phyloP scores from a whole-genome alignment of 257 asterid genomes.

The Nicotiana sylvestris region DNA sequence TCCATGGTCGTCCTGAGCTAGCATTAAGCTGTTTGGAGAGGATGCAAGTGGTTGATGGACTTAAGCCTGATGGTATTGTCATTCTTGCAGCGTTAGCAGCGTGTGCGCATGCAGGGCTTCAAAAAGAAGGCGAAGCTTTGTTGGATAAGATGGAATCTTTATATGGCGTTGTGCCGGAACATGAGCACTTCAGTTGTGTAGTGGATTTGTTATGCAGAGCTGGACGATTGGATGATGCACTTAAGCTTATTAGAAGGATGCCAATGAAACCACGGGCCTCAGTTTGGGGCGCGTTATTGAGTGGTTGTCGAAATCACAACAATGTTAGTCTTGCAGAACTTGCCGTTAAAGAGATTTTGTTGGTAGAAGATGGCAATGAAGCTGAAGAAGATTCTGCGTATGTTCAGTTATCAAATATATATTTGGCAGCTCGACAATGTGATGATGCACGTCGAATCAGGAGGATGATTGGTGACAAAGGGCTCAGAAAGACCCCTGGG shows the following conservation, averaged over 20 bases:
- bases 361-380: constrained; percentile 26
- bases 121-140: constrained; percentile 29
- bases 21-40: constrained; percentile 29
- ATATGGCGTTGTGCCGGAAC: constrained; percentile 32
- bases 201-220: constrained; percentile 37
- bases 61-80: constrained; percentile 30
- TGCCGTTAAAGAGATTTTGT: constrained; percentile 32
- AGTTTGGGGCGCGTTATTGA: constrained; percentile 42
- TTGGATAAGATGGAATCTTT: constrained; percentile 30
- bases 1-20: constrained; percentile 30
- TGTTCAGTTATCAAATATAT: constrained; percentile 38
- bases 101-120: constrained; percentile 34
- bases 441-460: constrained; percentile 34
- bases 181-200: constrained; percentile 39
- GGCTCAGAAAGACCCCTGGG: constrained; percentile 35
- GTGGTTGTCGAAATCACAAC: constrained; percentile 32
- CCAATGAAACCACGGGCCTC: constrained; percentile 40
- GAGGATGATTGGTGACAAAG: constrained; percentile 36
- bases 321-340: constrained; percentile 35
- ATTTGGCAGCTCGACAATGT: constrained; percentile 29
- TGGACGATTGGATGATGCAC: constrained; percentile 29
- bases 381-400: constrained; percentile 37
- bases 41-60: constrained; percentile 32
- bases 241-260: constrained; percentile 33
- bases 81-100: constrained; percentile 37